These are phyloP conservation scores for Botrytis medusae DNA, from an alignment of 2,329 filamentous ascomycete genomes.

Conservation along the genomic window DNA sequence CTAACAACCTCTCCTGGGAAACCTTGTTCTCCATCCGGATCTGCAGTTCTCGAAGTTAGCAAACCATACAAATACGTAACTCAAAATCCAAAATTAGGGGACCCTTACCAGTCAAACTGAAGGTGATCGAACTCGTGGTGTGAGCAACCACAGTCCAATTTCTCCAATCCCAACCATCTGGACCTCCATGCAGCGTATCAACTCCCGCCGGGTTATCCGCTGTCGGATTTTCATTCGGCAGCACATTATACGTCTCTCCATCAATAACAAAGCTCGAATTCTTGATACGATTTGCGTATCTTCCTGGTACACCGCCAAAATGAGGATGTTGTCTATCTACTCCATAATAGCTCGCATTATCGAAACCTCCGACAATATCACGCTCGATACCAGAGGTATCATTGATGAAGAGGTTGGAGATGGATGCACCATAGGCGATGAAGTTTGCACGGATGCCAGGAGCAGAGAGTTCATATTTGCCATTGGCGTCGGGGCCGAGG, in stretches of 20 bases:
- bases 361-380: slow-evolving; percentile 72
- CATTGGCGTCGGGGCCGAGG: slow-evolving; percentile 52
- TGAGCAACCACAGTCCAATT: slow-evolving; percentile 76
- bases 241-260: slow-evolving; percentile 57
- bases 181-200: slow-evolving; percentile 68
- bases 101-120: slow-evolving; percentile 58
- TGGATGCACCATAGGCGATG: slow-evolving; percentile 71
- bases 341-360: slow-evolving; percentile 71
- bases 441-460: slow-evolving; percentile 67
- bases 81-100: background rate
- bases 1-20: slow-evolving; percentile 77
- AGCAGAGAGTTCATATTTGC: slow-evolving; percentile 71
- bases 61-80: background rate
- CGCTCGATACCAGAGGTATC: slow-evolving; percentile 67
- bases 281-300: slow-evolving; percentile 80
- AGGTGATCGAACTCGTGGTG: slow-evolving; percentile 66
- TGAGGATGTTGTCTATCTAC: slow-evolving; percentile 66
- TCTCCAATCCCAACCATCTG: slow-evolving; percentile 64
- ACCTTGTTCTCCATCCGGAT: slow-evolving; percentile 70
- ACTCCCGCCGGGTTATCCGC: slow-evolving; percentile 51
- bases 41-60: background rate
- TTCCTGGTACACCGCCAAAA: slow-evolving; percentile 70
- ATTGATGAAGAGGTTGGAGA: slow-evolving; percentile 69
- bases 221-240: slow-evolving; percentile 63
- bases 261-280: slow-evolving; percentile 73